These are phyloP conservation scores for Hypericum perforatum DNA, from an alignment of 345 rosid species.

Conservation along the genomic window DNA sequence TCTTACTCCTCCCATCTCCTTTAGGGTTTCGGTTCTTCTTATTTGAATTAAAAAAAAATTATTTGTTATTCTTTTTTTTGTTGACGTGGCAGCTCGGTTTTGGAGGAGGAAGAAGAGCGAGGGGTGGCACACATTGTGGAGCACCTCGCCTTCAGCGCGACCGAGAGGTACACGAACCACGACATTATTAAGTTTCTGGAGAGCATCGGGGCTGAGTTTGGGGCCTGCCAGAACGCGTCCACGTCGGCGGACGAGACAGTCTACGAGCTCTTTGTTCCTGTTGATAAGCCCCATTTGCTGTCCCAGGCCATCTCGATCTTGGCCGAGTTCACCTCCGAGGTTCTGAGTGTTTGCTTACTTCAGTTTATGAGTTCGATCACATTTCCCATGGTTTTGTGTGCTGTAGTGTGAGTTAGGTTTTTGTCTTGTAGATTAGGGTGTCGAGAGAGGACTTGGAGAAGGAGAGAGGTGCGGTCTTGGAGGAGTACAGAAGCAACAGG, in stretches of 20 bases:
- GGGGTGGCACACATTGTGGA: conserved; percentile 94
- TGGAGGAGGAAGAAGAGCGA: conserved; percentile 93
- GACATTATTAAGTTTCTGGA: conserved; percentile 85
- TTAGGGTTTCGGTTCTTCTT: neutral
- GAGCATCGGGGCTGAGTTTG: conserved; percentile 92
- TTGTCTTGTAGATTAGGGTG: conserved; percentile 52
- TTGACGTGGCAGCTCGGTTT: conserved; percentile 75
- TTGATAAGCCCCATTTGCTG: conserved; percentile 65
- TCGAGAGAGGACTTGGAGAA: conserved; percentile 77
- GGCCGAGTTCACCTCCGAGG: conserved; percentile 91
- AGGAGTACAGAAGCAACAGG: conserved; percentile 73
- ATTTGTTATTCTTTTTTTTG: conserved; percentile 1
- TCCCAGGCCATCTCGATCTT: conserved; percentile 76
- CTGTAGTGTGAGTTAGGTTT: conserved; percentile 1
- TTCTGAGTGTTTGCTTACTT: conserved; percentile 9
- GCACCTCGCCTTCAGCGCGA: conserved; percentile 95
- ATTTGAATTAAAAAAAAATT: no score
- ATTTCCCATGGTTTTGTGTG: neutral
- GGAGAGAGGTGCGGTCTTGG: conserved; percentile 94
- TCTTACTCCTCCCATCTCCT: neutral
- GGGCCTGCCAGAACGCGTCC: conserved; percentile 88
- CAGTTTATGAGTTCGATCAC: neutral
- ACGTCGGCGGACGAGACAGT: conserved; percentile 89
- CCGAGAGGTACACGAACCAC: conserved; percentile 70
- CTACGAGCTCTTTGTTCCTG: conserved; percentile 81